These are phyloP conservation scores for Calonectria henricotiae DNA, from an alignment of 2,329 filamentous ascomycete species.

Conservation along the genomic window DNA sequence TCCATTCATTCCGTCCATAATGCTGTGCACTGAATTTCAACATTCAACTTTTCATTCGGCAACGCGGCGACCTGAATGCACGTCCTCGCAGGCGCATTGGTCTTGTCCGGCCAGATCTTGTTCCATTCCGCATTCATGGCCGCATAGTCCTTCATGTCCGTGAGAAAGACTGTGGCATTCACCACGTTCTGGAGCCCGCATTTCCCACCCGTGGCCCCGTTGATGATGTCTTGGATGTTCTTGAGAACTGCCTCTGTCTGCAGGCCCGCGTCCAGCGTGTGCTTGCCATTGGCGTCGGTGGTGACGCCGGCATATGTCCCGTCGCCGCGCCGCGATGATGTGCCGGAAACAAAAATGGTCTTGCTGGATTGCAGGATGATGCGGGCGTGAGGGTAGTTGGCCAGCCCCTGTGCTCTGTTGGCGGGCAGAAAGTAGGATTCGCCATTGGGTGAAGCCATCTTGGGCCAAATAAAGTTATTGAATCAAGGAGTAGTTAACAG, in stretches of 20 bases:
- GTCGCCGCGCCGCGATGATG: constrained; percentile 26
- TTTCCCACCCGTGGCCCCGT: not conserved
- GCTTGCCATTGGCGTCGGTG: constrained; percentile 8
- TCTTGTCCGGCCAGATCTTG: constrained; percentile 29
- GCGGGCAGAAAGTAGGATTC: constrained; percentile 16
- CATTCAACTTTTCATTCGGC: constrained; percentile 4
- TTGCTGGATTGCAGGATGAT: constrained; percentile 18
- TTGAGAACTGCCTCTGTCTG: constrained; percentile 8
- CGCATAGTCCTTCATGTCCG: constrained; percentile 26
- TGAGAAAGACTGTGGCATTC: constrained; percentile 30
- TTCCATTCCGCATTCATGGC: constrained; percentile 36
- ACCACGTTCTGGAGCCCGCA: constrained; percentile 16
- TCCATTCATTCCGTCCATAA: not conserved
- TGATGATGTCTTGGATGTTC: constrained; percentile 18
- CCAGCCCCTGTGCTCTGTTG: constrained; percentile 19
- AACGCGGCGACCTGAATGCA: constrained; percentile 9
- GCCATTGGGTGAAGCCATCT: constrained; percentile 19
- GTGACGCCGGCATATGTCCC: constrained; percentile 32
- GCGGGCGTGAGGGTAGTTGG: constrained; percentile 27
- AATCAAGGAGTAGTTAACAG: not conserved
- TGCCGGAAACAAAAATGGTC: constrained; percentile 31
- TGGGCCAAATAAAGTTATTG: constrained; percentile 1
- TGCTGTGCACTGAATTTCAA: constrained; percentile 12
- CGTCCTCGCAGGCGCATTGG: constrained; percentile 28
- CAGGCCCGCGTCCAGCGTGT: constrained; percentile 1